phyloP scores from a whole-genome alignment of 1,284 basidiomycete species.

The Tremellales sp. region DNA sequence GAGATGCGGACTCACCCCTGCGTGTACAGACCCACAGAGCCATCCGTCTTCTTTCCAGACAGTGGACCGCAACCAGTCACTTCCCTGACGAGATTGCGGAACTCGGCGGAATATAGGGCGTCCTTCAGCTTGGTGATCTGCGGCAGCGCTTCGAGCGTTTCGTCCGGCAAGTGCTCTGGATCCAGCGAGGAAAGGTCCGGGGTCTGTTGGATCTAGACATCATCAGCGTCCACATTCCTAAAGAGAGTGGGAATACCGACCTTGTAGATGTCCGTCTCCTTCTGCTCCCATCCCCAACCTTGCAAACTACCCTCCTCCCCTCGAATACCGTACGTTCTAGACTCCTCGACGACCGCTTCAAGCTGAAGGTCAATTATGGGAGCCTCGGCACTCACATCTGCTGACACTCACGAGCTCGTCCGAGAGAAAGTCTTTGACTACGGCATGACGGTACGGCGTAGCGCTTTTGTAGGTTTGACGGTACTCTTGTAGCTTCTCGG shows the following conservation, averaged over 20 bases:
- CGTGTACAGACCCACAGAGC: conserved; percentile 90
- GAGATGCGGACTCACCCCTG: conserved; percentile 52
- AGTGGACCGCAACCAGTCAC: conserved; percentile 93
- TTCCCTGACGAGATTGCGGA: conserved; percentile 76
- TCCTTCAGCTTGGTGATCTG: conserved; percentile 77
- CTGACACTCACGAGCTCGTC: conserved; percentile 65
- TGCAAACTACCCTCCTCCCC: conserved; percentile 45
- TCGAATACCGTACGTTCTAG: conserved; percentile 42
- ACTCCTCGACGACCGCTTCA: conserved; percentile 63
- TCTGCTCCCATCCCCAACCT: conserved; percentile 75
- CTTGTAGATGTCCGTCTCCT: conserved; percentile 99
- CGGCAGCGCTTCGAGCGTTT: conserved; percentile 65
- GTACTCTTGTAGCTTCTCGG: conserved; percentile 16
- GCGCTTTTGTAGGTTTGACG: conserved; percentile 56
- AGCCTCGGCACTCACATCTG: conserved; percentile 8
- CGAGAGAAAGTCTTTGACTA: conserved; percentile 77
- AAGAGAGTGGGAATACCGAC: conserved; percentile 49
- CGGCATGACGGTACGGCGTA: conserved; percentile 76
- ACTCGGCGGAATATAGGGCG: conserved; percentile 82
- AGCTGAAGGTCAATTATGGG: conserved; percentile 60
- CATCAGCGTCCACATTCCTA: background rate
- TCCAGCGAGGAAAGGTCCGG: conserved; percentile 92
- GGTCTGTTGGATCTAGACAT: conserved; percentile 82
- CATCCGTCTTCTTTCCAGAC: conserved; percentile 87
- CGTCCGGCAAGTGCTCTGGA: conserved; percentile 56